phyloP scores from a whole-genome alignment of 768 basidiomycete species.

The Rhizopogon sp. region DNA sequence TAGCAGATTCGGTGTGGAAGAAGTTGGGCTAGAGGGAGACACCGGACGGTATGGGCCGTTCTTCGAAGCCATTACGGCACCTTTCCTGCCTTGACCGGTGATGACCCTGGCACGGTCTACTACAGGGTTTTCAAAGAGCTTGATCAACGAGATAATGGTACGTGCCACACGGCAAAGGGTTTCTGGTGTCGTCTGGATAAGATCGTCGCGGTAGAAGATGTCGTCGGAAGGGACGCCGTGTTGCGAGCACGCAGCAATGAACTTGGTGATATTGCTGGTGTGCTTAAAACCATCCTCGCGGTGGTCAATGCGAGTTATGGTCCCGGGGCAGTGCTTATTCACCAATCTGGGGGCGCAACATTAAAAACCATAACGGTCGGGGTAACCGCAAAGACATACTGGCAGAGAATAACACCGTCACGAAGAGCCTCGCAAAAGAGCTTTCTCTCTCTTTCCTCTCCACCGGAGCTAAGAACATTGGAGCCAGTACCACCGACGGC shows the following conservation, averaged over 20 bases:
- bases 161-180: constrained; percentile 66
- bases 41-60: constrained; percentile 31
- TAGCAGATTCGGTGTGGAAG: constrained; percentile 59
- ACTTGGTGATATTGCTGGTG: constrained; percentile 70
- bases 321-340: constrained; percentile 67
- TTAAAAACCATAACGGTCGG: constrained; percentile 1
- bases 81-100: constrained; percentile 33
- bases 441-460: constrained; percentile 72
- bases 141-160: constrained; percentile 66
- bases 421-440: constrained; percentile 70
- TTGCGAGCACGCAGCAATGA: constrained; percentile 69
- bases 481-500: constrained; percentile 24
- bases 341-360: constrained; percentile 48
- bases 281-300: constrained; percentile 63
- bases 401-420: constrained; percentile 87
- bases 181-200: constrained; percentile 56
- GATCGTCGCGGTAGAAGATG: constrained; percentile 64
- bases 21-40: constrained; percentile 38
- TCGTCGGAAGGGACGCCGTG: constrained; percentile 60
- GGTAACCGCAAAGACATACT: constrained; percentile 49
- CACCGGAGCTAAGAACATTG: constrained; percentile 40
- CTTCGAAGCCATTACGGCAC: constrained; percentile 21
- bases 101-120: constrained; percentile 42
- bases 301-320: constrained; percentile 57
- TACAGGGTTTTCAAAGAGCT: constrained; percentile 52